Evolutionary conservation across 202 grass and related monocot genomes (phyloP), one percentile per base, ranked within the genome.

Genomic region (Zoysia matrella): DNA sequence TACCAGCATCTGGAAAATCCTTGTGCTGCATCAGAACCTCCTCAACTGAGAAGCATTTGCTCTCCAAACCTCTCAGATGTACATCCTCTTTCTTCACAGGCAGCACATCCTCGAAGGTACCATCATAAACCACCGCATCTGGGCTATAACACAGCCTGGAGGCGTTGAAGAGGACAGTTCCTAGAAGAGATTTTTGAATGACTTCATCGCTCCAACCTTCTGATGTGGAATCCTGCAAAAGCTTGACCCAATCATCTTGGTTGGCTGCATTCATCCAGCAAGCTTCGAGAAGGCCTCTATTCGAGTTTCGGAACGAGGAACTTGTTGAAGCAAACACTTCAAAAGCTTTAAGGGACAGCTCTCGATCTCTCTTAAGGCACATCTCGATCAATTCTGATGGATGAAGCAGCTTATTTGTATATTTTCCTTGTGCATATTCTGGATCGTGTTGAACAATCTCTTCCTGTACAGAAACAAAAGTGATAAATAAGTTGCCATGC

Each of bases 1-100:
- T 98, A 75, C 96, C 96, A 49, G 96, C 92, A 79, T 98, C 96
- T 73, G 92, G 89, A 52, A 95, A 98, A 80, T 91, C 88, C 18
- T 89, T 88, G 80, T 98, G 96, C 71, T 85, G 88, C 91, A 88
- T 90, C 46, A 98, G 41, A 66, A 93, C 88, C 85, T 91, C 87
- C 75, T 95, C 92, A 67, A 98, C 96, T 13, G 92, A 98, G 42
- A 89, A 82, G 58, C 82, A 84, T 65, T 83, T 80, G 47, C 55
- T 60, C 73, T 83, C 87, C n/a, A 94, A 69, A 75, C 84, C 86
- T 74, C 79, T 71, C 54, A 82, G 51, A 55, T 74, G 5, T 53
- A 80, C 61, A 74, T 94, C 86, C 47, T 84, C 90, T 86, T 92
- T 92, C 52, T 81, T 83, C 72, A 98, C 77, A 57, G 87, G 90